These are phyloP conservation scores for Ganoderma resinaceum DNA, from an alignment of 1,284 basidiomycete genomes.

Conservation along the genomic window DNA sequence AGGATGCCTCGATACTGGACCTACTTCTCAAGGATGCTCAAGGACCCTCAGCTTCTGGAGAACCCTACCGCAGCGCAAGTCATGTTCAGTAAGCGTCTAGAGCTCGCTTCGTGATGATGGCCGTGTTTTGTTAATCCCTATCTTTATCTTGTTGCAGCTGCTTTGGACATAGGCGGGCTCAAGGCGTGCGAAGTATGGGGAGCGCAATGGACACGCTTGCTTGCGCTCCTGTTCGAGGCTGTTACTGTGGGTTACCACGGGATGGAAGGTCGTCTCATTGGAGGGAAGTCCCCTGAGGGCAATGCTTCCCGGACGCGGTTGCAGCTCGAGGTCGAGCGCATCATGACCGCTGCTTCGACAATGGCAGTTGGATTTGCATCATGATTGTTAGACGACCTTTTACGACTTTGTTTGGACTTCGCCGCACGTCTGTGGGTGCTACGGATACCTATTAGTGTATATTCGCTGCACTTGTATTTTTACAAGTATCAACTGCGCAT, in stretches of 20 bases:
- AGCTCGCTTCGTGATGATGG: slow-evolving; percentile 26
- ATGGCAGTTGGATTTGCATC: slow-evolving; percentile 9
- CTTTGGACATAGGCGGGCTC: slow-evolving; percentile 76
- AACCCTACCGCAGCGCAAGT: slow-evolving; percentile 64
- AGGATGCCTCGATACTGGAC: slow-evolving; percentile 72
- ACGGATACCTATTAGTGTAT: not conserved
- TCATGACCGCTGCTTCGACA: slow-evolving; percentile 45
- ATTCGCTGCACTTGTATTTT: not conserved
- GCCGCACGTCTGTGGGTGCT: not conserved
- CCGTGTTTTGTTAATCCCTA: slow-evolving; percentile 29
- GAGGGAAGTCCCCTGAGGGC: slow-evolving; percentile 62
- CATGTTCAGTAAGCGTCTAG: slow-evolving; percentile 69
- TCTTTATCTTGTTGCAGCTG: slow-evolving; percentile 49
- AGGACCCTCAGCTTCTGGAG: slow-evolving; percentile 56
- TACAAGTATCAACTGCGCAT: not conserved
- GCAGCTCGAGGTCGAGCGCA: slow-evolving; percentile 69
- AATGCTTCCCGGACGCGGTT: slow-evolving; percentile 65
- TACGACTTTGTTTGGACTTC: slow-evolving; percentile 12
- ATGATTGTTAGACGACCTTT: slow-evolving; percentile 8
- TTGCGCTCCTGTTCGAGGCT: slow-evolving; percentile 70
- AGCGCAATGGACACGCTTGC: slow-evolving; percentile 80
- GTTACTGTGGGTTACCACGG: slow-evolving; percentile 59
- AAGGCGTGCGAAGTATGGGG: slow-evolving; percentile 74
- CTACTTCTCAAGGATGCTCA: slow-evolving; percentile 69
- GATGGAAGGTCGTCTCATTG: slow-evolving; percentile 50